Base-by-base conservation (phyloP, 306 rosid genomes). In the Citrullus amarus region DNA sequence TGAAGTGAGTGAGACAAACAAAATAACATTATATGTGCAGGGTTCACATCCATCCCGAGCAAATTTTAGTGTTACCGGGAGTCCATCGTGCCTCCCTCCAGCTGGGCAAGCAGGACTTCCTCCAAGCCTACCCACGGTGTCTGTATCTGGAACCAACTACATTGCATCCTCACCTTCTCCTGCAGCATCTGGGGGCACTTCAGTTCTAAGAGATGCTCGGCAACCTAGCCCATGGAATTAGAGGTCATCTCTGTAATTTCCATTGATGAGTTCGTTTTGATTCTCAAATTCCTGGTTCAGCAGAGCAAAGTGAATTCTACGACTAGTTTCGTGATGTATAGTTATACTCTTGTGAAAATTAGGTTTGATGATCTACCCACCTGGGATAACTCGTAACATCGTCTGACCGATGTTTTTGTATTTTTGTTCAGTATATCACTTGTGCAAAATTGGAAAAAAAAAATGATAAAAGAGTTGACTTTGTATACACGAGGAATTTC, bases 161-260 rank as follows among this genome's bases (percentile, higher is more conserved):
- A 79, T 91, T 75, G 92, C 90, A 81, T 96, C 97, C 56, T 96
- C 98, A 76, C 98, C 96, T 78, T 91, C 98, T 62, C 97, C 98
- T 43, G 98, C 93, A 1, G 96, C 96, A 44, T 91, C 97, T 7
- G 98, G 93, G 18, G 97, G 99, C 72, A 91, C 91, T 81, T 92
- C 98, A 18, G 85, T 86, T 79, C 91, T 90, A 75, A 86, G 91
- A 86, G 98, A 96, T 63, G 87, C 97, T 60, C 89, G 93, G 67
- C 91, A 90, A 67, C 97, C 96, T 18, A 92, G 98, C 84, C 97
- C 99, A 20, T 96, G 98, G 98, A 96, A 86, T 79, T 92, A 96
- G 86, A 83, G 48, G 50, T 15, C 4, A 14, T 69, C 46, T 50
- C 75, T 41, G 48, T 17, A 74, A 74, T 51, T 53, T 34, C n/a